Conservation (phyloP, 208 protist species). For the Leishmania lainsoni region DNA sequence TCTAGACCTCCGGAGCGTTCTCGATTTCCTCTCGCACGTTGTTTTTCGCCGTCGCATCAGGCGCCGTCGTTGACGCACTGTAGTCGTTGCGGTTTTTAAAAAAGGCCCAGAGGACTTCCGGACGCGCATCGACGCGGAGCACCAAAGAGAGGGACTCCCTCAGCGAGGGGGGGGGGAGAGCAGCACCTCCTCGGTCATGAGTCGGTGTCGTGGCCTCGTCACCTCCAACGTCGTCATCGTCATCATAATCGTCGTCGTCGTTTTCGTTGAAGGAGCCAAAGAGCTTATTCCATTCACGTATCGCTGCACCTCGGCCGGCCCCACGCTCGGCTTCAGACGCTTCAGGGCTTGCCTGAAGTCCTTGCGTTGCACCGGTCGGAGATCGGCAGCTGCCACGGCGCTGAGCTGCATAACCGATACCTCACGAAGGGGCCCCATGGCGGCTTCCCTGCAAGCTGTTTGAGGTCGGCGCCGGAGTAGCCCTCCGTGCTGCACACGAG, state of each 20-base stretch:
- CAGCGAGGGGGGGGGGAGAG: too few relatives aligned
- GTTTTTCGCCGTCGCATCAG: too few relatives aligned
- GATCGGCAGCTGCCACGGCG: slow-evolving; percentile 46
- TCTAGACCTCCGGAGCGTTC: too few relatives aligned
- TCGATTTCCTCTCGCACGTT: too few relatives aligned
- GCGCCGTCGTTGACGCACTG: too few relatives aligned
- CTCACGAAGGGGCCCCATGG: slow-evolving; percentile 81
- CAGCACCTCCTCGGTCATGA: neutral
- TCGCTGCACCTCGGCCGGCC: slow-evolving; percentile 60
- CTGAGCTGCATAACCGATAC: slow-evolving; percentile 49
- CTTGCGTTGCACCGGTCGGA: slow-evolving; percentile 58
- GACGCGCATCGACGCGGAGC: too few relatives aligned
- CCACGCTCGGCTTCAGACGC: slow-evolving; percentile 84
- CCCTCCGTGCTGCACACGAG: slow-evolving; percentile 59
- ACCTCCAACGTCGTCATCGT: neutral
- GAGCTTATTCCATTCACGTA: slow-evolving; percentile 86
- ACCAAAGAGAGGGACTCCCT: too few relatives aligned
- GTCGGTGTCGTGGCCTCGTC: neutral
- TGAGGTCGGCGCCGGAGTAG: slow-evolving; percentile 84
- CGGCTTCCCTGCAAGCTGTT: slow-evolving; percentile 78
- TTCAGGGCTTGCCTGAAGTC: slow-evolving; percentile 82
- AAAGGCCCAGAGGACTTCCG: too few relatives aligned
- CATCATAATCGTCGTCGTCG: slow-evolving; percentile 36
- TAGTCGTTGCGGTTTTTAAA: too few relatives aligned
- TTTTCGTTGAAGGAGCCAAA: slow-evolving; percentile 77